Evolutionary conservation across 352 stramenopile genomes (phyloP).

Genomic region (Pythium oligandrum): DNA sequence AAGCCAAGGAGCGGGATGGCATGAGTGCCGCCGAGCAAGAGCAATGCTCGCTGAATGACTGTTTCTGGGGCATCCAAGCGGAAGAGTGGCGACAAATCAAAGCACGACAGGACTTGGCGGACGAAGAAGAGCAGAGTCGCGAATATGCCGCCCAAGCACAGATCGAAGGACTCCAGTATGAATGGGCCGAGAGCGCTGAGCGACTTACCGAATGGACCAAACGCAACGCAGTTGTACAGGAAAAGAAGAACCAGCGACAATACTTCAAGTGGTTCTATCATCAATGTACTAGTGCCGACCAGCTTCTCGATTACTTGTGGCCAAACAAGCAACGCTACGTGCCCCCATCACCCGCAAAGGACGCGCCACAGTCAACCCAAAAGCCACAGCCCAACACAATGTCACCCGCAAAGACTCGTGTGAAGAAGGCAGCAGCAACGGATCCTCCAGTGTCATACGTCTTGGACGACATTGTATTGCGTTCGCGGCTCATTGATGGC

Average conservation of each 20-base stretch:
- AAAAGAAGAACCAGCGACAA: constrained; percentile 35
- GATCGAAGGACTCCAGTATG: constrained; percentile 21
- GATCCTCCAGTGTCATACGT: constrained; percentile 17
- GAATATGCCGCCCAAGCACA: constrained; percentile 22
- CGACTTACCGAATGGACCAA: constrained; percentile 6
- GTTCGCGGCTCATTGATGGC: constrained; percentile 29
- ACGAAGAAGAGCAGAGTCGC: constrained; percentile 33
- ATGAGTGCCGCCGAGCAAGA: constrained; percentile 34
- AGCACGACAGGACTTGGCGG: constrained; percentile 27
- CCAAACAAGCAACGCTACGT: constrained; percentile 28
- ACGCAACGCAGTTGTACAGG: constrained; percentile 19
- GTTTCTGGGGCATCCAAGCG: constrained; percentile 59
- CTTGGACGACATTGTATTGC: constrained; percentile 54
- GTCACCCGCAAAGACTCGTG: neutral
- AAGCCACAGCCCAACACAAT: neutral
- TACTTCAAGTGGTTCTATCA: constrained; percentile 68
- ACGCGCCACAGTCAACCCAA: too few species aligned
- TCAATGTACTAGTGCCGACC: constrained; percentile 43
- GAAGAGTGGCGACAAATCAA: constrained; percentile 33
- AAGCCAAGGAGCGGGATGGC: constrained; percentile 22
- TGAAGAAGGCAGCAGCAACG: neutral
- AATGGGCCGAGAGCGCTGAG: constrained; percentile 33
- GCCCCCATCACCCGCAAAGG: neutral
- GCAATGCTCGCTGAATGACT: constrained; percentile 41
- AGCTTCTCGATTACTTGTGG: constrained; percentile 54